Conservation (phyloP, 2,329 filamentous ascomycete genomes). For the Exophiala phaeomuriformis region DNA sequence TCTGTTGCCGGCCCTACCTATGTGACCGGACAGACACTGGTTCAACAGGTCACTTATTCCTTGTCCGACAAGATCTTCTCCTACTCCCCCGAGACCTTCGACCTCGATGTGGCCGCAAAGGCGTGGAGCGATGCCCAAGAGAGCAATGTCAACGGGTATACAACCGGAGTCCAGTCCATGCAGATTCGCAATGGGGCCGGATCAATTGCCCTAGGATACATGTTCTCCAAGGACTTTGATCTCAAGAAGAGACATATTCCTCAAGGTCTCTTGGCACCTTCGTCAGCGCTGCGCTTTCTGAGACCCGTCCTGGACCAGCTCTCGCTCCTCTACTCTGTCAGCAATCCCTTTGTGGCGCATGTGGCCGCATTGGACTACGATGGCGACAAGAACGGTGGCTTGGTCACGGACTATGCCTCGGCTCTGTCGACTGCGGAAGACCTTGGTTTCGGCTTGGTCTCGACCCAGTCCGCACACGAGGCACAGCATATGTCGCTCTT, state of each 20-base stretch:
- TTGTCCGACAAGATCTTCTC: conserved; percentile 96
- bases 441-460: conserved; percentile 75
- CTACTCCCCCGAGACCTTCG: conserved; percentile 89
- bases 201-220: conserved; percentile 85
- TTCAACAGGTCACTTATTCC: conserved; percentile 92
- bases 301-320: conserved; percentile 84
- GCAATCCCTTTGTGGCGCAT: conserved; percentile 88
- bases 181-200: conserved; percentile 87
- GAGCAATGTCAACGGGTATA: conserved; percentile 73
- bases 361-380: conserved; percentile 84
- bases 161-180: conserved; percentile 68
- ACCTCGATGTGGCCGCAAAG: conserved; percentile 75
- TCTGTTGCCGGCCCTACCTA: conserved; percentile 81
- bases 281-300: conserved; percentile 71
- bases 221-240: conserved; percentile 96
- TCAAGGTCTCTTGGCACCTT: conserved; percentile 82
- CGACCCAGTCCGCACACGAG: conserved; percentile 81
- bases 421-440: conserved; percentile 79
- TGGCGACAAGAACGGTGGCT: conserved; percentile 54
- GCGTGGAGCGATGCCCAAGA: conserved; percentile 65
- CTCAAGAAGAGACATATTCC: conserved; percentile 83
- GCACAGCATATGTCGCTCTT: conserved; percentile 93
- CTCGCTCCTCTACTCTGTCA: conserved; percentile 80
- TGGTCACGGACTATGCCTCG: conserved; percentile 81
- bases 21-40: conserved; percentile 81